Evolutionary conservation across 208 protist genomes (phyloP), one percentile per base, ranked within the genome.

Genomic region (Borovskyia barvae): DNA sequence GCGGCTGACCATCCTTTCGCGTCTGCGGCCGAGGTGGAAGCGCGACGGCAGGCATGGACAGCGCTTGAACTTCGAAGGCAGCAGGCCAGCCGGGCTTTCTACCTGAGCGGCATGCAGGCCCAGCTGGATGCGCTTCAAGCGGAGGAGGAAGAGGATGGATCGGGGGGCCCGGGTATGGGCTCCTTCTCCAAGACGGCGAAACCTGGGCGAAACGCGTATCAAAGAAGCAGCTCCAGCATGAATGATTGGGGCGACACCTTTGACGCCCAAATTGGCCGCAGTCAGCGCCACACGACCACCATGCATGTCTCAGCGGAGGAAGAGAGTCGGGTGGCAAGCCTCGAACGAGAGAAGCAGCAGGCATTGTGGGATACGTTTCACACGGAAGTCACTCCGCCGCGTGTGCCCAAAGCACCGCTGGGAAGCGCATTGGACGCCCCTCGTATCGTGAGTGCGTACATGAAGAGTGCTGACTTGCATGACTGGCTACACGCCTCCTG

Each of bases 401-500:
- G 33, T 15, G 8, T 36, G 5, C 3, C 20, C 19, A 30, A 15
- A 17, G n/a, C 7, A 15, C n/a, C 26, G 22, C 14, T 19, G 9
- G 50, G 35, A 17, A 17, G 30, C 14, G 29, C 33, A 3, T 11
- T 30, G 11, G 40, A 56, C 7, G 54, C 40, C 8, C 33, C 59
- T 12, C 62, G 52, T 17, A 73, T 89, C 19, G 75, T 85, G 32
- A 78, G 36, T 35, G 69, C 66, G 26, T 86, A 82, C 59, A 22
- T 73, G 26, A 51, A 73, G 17, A 75, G 32, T 9, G 41, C 39
- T 8, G 72, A 58, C 30, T 42, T 92, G 17, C 82, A 86, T 32
- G 39, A 77, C 0, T 95, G 90, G 86, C 57, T 95, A 17, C 54
- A 90, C 20, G 39, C 49, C 9, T 54, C 66, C 26, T 92, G 90